Percentiles rank a stretch among this genome's conserved stretches.
Evolutionary conservation across 371 early-diverging fungal species (phyloP).

Genomic region (Circinella umbellata): DNA sequence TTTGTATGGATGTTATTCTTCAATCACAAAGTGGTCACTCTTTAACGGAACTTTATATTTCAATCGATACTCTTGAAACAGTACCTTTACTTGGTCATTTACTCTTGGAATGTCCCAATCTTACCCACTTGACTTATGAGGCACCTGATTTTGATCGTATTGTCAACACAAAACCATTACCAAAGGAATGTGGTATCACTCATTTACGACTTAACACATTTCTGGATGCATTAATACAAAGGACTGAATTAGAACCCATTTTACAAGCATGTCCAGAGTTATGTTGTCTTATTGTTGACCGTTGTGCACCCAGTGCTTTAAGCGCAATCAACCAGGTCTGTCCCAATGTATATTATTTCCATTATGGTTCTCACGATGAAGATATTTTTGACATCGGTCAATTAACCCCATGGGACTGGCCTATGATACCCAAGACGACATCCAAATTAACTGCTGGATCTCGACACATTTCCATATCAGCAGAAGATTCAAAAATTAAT

Average conservation of each 20-base stretch:
- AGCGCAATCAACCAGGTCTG: neutral
- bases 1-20: conserved; percentile 2
- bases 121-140: neutral
- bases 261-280: conserved; percentile 1
- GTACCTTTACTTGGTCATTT: neutral
- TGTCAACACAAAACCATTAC: neutral
- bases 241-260: neutral
- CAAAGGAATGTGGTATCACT: neutral
- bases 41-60: conserved; percentile 3
- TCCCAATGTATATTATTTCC: neutral
- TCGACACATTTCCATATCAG: neutral
- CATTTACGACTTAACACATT: conserved; percentile 2
- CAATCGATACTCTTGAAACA: neutral
- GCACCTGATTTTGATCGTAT: conserved; percentile 9
- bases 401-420: conserved; percentile 4
- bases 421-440: neutral
- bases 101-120: neutral
- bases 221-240: neutral
- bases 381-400: neutral
- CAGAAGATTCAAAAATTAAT: neutral
- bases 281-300: conserved; percentile 2
- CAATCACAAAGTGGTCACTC: neutral
- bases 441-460: neutral
- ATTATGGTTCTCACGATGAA: neutral
- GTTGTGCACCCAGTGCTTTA: neutral